A percentile compares a stretch with the other conserved stretches of the same genome.
These are phyloP conservation scores for Dactylellina sp. DNA, from an alignment of 2,329 filamentous ascomycete species.

Conservation along the genomic window DNA sequence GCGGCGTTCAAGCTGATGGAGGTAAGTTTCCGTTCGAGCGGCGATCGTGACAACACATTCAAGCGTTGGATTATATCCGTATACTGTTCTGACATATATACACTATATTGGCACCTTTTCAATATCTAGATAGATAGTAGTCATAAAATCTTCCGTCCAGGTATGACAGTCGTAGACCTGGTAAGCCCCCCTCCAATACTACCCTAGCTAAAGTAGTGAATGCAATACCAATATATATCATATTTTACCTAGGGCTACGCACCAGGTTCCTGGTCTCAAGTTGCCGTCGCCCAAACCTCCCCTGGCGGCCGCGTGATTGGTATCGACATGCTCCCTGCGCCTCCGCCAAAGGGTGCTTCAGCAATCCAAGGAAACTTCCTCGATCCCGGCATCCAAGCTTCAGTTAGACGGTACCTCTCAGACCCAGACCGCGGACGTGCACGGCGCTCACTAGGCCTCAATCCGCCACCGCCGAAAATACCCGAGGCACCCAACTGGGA, in stretches of 20 bases:
- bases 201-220: no score
- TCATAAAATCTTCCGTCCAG: constrained; percentile 80
- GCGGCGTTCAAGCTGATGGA: constrained; percentile 94
- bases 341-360: constrained; percentile 90
- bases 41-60: constrained; percentile 18
- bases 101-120: background rate
- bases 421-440: constrained; percentile 72
- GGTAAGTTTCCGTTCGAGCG: constrained; percentile 65
- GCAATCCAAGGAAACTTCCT: constrained; percentile 96
- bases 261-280: constrained; percentile 77
- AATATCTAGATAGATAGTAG: constrained; percentile 74
- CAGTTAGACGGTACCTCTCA: constrained; percentile 72
- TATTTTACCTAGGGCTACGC: constrained; percentile 79
- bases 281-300: constrained; percentile 81
- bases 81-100: background rate
- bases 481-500: constrained; percentile 65
- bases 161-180: constrained; percentile 90
- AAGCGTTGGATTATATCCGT: constrained; percentile 19
- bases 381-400: constrained; percentile 71
- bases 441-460: constrained; percentile 60
- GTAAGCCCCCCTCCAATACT: constrained; percentile 66
- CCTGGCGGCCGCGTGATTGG: constrained; percentile 85
- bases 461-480: constrained; percentile 70
- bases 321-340: constrained; percentile 92
- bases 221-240: constrained; percentile 19